A percentile compares a stretch with the other conserved stretches of the same genome.
Evolutionary conservation across 257 asterid species (phyloP).

Genomic region (Thymus quinquecostatus): DNA sequence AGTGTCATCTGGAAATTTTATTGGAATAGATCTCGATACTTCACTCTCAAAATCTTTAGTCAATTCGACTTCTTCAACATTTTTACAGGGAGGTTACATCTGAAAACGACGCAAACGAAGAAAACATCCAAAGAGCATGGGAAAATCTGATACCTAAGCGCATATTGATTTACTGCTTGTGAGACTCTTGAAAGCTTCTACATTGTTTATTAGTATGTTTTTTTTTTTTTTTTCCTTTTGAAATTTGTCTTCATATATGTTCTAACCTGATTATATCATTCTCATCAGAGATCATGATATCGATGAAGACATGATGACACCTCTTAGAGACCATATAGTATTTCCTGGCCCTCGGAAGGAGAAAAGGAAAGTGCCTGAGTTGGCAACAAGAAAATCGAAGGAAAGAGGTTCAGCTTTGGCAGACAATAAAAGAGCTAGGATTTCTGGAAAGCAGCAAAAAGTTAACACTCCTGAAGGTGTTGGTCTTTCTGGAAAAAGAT

Average conservation of each 20-base stretch:
- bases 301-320: constrained; percentile 53
- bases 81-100: constrained; percentile 57
- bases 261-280: constrained; percentile 26
- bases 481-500: constrained; percentile 46
- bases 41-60: constrained; percentile 10
- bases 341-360: constrained; percentile 59
- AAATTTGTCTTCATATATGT: constrained; percentile 2
- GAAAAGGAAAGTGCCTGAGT: constrained; percentile 32
- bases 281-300: constrained; percentile 68
- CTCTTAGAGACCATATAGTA: constrained; percentile 68
- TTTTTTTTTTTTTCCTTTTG: background rate
- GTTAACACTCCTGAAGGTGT: constrained; percentile 37
- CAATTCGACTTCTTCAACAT: constrained; percentile 22
- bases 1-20: constrained; percentile 23
- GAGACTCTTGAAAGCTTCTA: constrained; percentile 36
- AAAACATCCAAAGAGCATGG: constrained; percentile 81
- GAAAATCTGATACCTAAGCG: constrained; percentile 67
- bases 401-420: constrained; percentile 35
- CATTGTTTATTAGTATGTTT: background rate
- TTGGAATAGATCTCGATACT: constrained; percentile 8
- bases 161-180: constrained; percentile 87
- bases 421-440: constrained; percentile 36
- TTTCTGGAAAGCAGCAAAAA: constrained; percentile 39
- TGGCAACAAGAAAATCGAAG: constrained; percentile 32
- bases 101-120: constrained; percentile 44